phyloP scores from a whole-genome alignment of 108 stramenopile genomes.

The Licmophora abbreviata region DNA sequence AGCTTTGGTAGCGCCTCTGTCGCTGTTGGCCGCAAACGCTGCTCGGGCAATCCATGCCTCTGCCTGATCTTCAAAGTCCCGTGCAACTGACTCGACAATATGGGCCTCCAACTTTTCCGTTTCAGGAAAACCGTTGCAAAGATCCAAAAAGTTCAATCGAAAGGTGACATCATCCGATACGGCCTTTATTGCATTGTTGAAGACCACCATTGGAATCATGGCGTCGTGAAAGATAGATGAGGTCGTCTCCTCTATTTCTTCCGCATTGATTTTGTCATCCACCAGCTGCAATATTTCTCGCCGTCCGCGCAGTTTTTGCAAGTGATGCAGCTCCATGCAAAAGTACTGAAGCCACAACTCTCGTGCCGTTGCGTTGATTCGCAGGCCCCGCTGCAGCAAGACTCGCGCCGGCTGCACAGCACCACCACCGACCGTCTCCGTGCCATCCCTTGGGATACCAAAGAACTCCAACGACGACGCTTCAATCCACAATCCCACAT shows the following conservation, averaged over 20 bases:
- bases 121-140: constrained; percentile 59
- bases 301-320: constrained; percentile 64
- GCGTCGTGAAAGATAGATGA: constrained; percentile 16
- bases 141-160: constrained; percentile 67
- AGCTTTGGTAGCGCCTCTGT: constrained; percentile 13
- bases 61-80: constrained; percentile 50
- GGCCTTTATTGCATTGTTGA: constrained; percentile 68
- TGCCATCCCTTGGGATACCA: constrained; percentile 19
- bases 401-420: constrained; percentile 70
- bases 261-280: constrained; percentile 7
- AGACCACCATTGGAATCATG: constrained; percentile 38
- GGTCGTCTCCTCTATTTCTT: constrained; percentile 1
- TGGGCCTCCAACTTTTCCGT: constrained; percentile 37
- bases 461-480: constrained; percentile 82
- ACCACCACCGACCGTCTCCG: constrained; percentile 20
- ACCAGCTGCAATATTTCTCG: constrained; percentile 41
- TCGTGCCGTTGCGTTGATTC: constrained; percentile 48
- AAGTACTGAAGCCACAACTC: constrained; percentile 82
- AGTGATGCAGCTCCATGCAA: constrained; percentile 75
- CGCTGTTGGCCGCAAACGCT: constrained; percentile 1
- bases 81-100: constrained; percentile 41
- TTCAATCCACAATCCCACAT: constrained; percentile 77
- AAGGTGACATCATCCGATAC: constrained; percentile 50
- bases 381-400: constrained; percentile 73
- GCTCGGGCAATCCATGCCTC: constrained; percentile 82